Conservation (phyloP, 176 grass and related monocot genomes). For the Poa annua region DNA sequence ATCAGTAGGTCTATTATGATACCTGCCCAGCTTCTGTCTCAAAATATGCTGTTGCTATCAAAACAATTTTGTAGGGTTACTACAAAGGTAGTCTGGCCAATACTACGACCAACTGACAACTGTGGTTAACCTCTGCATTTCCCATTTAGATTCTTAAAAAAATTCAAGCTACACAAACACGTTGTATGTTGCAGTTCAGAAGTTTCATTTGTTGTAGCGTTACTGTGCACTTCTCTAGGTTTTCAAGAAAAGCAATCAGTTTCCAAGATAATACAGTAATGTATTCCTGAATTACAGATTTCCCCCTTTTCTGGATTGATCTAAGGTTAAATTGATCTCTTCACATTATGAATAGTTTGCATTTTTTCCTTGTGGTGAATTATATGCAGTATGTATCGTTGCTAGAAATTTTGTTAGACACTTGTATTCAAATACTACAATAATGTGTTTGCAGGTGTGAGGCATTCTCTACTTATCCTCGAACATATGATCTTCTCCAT, state of each 20-base stretch:
- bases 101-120: conserved; percentile 23
- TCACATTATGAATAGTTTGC: neutral
- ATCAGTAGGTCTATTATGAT: conserved; percentile 8
- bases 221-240: conserved; percentile 3
- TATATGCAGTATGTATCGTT: neutral
- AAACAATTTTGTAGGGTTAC: conserved; percentile 24
- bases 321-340: neutral
- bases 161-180: neutral
- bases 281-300: conserved; percentile 2
- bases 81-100: neutral
- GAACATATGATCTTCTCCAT: conserved; percentile 96
- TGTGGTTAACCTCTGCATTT: neutral
- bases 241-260: conserved; percentile 16
- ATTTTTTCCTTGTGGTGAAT: neutral
- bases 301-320: neutral
- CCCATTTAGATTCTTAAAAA: conserved; percentile 2
- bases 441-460: conserved; percentile 72
- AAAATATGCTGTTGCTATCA: neutral
- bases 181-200: conserved; percentile 1
- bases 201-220: neutral
- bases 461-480: conserved; percentile 95
- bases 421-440: conserved; percentile 30
- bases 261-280: neutral
- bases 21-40: neutral
- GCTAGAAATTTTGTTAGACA: neutral